Evolutionary conservation across 1,139 yeast species (phyloP).

Genomic region (Kazachstania sp.): DNA sequence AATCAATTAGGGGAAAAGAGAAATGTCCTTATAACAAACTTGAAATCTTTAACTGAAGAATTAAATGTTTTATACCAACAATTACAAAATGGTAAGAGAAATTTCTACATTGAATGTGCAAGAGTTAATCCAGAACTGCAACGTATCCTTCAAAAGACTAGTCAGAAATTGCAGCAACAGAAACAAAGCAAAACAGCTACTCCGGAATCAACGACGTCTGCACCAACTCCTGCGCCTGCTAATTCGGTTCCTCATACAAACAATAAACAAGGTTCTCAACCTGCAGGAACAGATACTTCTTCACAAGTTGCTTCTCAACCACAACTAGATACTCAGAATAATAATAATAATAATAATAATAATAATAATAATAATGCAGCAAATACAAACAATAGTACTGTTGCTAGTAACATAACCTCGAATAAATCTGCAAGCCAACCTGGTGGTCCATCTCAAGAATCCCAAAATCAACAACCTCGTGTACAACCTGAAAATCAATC

Average conservation of each 20-base stretch:
- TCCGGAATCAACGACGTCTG: constrained; percentile 6
- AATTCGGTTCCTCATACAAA: constrained; percentile 2
- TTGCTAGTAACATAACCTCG: background rate
- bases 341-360: too few relatives aligned
- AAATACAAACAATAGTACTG: background rate
- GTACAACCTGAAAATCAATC: constrained; percentile 5
- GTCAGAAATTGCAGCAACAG: constrained; percentile 25
- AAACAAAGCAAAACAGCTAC: constrained; percentile 16
- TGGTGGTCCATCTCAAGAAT: background rate
- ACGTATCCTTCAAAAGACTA: constrained; percentile 23
- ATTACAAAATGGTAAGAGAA: constrained; percentile 26
- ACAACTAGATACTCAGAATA: background rate
- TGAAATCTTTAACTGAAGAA: constrained; percentile 22
- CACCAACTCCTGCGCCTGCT: constrained; percentile 1
- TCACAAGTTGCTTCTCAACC: background rate
- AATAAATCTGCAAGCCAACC: background rate
- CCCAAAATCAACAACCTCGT: constrained; percentile 1
- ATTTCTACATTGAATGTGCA: constrained; percentile 31
- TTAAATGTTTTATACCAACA: constrained; percentile 24
- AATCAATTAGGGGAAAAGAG: constrained; percentile 27
- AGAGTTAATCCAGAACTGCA: constrained; percentile 28
- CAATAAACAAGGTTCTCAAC: background rate
- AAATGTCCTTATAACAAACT: constrained; percentile 21
- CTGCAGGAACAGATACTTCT: background rate
- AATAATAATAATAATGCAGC: background rate